Conservation (phyloP, 2,329 filamentous ascomycete species). For the Alternaria sp. region DNA sequence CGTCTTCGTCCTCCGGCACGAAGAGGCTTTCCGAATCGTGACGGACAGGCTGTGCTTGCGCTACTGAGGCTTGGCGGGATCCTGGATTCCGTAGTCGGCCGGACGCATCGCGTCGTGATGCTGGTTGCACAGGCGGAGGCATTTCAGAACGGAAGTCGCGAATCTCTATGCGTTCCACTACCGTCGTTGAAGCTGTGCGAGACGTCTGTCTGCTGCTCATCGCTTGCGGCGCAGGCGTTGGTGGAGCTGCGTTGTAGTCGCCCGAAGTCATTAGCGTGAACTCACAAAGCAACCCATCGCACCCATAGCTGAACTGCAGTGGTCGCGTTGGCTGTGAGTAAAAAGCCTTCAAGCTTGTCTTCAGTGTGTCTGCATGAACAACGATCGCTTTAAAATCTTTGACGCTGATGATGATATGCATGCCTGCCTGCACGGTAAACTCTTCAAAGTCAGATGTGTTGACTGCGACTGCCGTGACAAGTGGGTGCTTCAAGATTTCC, state of each 20-base stretch:
- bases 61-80: conserved; percentile 35
- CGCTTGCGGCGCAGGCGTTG: conserved; percentile 25
- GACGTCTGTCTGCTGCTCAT: conserved; percentile 45
- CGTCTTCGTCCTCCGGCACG: conserved; percentile 71
- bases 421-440: conserved; percentile 75
- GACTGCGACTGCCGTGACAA: conserved; percentile 80
- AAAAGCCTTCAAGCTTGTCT: conserved; percentile 70
- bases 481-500: conserved; percentile 79
- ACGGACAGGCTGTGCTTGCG: conserved; percentile 49
- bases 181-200: conserved; percentile 34
- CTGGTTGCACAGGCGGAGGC: conserved; percentile 53
- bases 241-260: conserved; percentile 60
- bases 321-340: conserved; percentile 77
- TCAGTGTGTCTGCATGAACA: conserved; percentile 74
- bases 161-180: conserved; percentile 31
- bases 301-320: conserved; percentile 75
- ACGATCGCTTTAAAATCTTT: conserved; percentile 85
- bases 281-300: conserved; percentile 74
- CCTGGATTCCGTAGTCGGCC: conserved; percentile 42
- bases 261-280: conserved; percentile 86
- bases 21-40: conserved; percentile 74
- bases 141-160: conserved; percentile 50
- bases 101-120: conserved; percentile 39
- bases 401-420: conserved; percentile 82
- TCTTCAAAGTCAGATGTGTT: conserved; percentile 79